Evolutionary conservation across 2,329 filamentous ascomycete species (phyloP), one percentile per base, ranked within the genome.

Genomic region (Colletotrichum sp.): DNA sequence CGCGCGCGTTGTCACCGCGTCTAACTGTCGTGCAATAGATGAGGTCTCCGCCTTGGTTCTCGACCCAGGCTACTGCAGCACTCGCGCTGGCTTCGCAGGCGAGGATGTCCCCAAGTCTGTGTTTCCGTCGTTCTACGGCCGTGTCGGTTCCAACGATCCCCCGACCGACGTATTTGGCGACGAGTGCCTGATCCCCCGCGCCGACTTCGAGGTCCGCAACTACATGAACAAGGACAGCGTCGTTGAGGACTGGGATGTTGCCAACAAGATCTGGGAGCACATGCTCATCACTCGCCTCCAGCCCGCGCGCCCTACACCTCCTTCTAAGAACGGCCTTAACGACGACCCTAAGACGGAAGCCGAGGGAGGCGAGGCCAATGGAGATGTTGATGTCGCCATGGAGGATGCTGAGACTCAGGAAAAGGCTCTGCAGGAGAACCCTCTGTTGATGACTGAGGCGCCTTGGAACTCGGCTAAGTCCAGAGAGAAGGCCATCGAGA

Each of bases 1-100:
- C 68, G 67, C 30, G 71, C 28, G 72, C 72, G 39, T 67, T 34
- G 21, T 52, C 10, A 48, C 39, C 6, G 59, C 24, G 43, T 39
- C 70, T 72, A 36, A 67, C 60, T 59, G 55, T 61, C 60, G 55
- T 76, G 61, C 60, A 32, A 74, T 81, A 98, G 97, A 99, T 89
- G 97, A 99, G 88, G 96, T 99, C 79, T 98, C 96, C 43, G 98
- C 98, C 68, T 94, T 99, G 80, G 95, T 99, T 48, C 95, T 99
- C 82, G 97, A 99, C 83, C 95, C 97, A 5, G 97, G 98, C 77
- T 98, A 96, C 87, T 95, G 94, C 82, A 94, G 93, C 80, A 96
- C 95, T 55, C 96, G 98, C 86, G 97, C 96, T 76, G 97, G 97
- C 74, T 99, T 99, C 82, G 98, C 98, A 15, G 97, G 98, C 82